Conservation (phyloP, 768 basidiomycete genomes). For the Mycena amicta region DNA sequence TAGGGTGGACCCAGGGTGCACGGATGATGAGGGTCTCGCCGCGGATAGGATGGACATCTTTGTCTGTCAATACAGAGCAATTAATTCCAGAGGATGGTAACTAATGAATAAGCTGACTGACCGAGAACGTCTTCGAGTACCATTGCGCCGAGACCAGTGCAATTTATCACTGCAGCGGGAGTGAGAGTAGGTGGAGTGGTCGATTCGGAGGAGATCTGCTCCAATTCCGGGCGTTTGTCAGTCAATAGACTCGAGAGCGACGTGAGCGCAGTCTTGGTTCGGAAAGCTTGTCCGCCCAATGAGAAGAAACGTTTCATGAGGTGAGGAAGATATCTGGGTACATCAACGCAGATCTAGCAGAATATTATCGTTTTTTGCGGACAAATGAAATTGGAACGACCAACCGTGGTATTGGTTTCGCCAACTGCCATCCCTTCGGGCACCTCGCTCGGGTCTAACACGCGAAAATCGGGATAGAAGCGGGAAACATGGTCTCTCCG, state of each 20-base stretch:
- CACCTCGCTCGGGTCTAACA: background rate
- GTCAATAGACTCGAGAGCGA: constrained; percentile 16
- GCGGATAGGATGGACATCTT: constrained; percentile 51
- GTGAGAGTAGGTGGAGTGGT: background rate
- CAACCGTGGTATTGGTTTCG: constrained; percentile 4
- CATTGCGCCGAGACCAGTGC: constrained; percentile 42
- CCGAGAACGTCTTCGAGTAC: constrained; percentile 64
- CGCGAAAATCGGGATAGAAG: constrained; percentile 14
- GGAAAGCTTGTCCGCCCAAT: constrained; percentile 14
- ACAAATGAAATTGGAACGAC: background rate
- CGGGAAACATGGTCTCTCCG: background rate
- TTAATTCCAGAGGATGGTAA: too few species aligned
- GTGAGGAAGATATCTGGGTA: constrained; percentile 17
- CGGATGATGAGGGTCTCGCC: constrained; percentile 62
- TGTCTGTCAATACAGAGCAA: too few species aligned
- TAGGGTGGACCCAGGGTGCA: constrained; percentile 41
- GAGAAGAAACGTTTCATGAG: constrained; percentile 11
- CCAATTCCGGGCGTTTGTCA: background rate
- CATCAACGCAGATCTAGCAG: constrained; percentile 14
- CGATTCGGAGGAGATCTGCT: background rate
- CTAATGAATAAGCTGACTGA: too few species aligned
- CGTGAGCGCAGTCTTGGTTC: background rate
- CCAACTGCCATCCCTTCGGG: constrained; percentile 8
- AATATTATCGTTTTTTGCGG: background rate
- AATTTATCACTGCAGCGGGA: constrained; percentile 15